Conservation (phyloP, 352 stramenopile species). For the Phytophthora megakarya region DNA sequence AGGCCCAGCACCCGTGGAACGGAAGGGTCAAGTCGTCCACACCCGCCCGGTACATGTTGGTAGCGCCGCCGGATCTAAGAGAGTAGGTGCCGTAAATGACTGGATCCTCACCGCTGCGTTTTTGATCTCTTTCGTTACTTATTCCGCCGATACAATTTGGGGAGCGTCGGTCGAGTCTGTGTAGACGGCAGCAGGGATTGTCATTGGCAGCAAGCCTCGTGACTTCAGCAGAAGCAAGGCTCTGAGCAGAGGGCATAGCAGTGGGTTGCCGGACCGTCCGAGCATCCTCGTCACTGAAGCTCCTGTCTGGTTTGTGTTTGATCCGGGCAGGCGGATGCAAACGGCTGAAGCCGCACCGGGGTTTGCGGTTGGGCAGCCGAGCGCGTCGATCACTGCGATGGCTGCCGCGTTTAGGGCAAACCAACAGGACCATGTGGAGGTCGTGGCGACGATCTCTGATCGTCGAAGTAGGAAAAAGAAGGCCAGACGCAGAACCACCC, state of each 20-base stretch:
- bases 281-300: neutral
- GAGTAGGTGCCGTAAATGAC: neutral
- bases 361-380: neutral
- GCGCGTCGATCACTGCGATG: neutral
- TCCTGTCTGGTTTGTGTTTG: conserved; percentile 9
- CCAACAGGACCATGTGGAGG: neutral
- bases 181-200: neutral
- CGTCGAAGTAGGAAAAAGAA: conserved; percentile 20
- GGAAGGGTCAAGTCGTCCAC: conserved; percentile 5
- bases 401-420: neutral
- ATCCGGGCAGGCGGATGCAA: neutral
- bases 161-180: neutral
- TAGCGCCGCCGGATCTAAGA: neutral
- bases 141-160: neutral
- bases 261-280: neutral
- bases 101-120: neutral
- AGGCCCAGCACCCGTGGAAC: conserved; percentile 7
- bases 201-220: neutral
- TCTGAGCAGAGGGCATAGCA: neutral
- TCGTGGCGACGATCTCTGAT: conserved; percentile 6
- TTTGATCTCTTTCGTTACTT: neutral
- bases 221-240: neutral
- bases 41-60: neutral
- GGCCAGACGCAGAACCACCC: conserved; percentile 6
- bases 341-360: neutral